Percentiles rank a stretch among this genome's conserved stretches.
These are phyloP conservation scores for Thielaviopsis populi DNA, from an alignment of 2,329 filamentous ascomycete genomes.

Conservation along the genomic window DNA sequence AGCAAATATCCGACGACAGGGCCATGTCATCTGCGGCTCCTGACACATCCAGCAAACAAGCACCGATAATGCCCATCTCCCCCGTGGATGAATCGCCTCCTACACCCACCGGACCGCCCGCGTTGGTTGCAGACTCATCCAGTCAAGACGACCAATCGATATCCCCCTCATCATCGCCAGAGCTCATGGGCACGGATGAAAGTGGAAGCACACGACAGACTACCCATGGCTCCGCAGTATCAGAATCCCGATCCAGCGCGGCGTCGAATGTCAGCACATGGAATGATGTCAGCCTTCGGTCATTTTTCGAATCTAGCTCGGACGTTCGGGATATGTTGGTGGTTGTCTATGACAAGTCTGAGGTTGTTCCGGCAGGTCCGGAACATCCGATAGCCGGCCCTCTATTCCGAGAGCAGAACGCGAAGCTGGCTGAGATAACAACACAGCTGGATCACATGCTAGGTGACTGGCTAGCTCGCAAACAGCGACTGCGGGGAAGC, in stretches of 20 bases:
- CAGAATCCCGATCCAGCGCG: slow-evolving; percentile 14
- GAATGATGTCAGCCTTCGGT: slow-evolving; percentile 73
- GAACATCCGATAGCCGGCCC: slow-evolving; percentile 73
- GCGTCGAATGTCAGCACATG: slow-evolving; percentile 45
- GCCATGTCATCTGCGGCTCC: slow-evolving; percentile 27
- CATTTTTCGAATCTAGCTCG: slow-evolving; percentile 68
- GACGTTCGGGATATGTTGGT: slow-evolving; percentile 82
- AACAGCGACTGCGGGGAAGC: slow-evolving; percentile 45
- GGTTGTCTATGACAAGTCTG: slow-evolving; percentile 83
- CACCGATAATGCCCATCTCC: slow-evolving; percentile 27
- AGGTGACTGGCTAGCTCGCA: slow-evolving; percentile 61
- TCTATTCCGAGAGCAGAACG: slow-evolving; percentile 76
- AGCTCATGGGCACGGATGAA: slow-evolving; percentile 36
- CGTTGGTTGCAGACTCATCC: slow-evolving; percentile 54
- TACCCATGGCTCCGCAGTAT: slow-evolving; percentile 36
- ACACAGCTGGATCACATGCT: slow-evolving; percentile 79
- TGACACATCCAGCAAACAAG: slow-evolving; percentile 2
- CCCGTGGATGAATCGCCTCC: slow-evolving; percentile 44
- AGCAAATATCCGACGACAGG: not conserved
- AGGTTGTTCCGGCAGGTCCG: slow-evolving; percentile 60
- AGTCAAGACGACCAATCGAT: slow-evolving; percentile 49
- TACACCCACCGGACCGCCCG: slow-evolving; percentile 40
- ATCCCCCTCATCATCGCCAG: slow-evolving; percentile 49
- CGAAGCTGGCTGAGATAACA: slow-evolving; percentile 72
- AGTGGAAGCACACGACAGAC: slow-evolving; percentile 29